Evolutionary conservation across 2,329 filamentous ascomycete genomes (phyloP).

Genomic region (Calonectria hawksworthii): DNA sequence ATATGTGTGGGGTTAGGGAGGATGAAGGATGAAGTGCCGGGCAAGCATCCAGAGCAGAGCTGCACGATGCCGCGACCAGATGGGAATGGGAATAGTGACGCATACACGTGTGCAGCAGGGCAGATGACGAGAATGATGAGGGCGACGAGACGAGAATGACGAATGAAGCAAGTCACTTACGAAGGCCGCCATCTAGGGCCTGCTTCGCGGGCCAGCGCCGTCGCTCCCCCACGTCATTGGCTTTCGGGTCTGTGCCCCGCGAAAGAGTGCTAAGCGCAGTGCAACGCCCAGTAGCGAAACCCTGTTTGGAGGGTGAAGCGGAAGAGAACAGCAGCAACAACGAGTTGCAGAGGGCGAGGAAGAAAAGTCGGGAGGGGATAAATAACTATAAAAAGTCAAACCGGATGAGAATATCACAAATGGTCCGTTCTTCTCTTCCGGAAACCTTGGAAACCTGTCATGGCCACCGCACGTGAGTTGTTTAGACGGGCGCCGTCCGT

Average conservation of each 20-base stretch:
- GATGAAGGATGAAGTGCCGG: neutral
- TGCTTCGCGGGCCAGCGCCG: slow-evolving; percentile 40
- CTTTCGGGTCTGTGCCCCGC: slow-evolving; percentile 36
- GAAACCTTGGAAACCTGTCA: slow-evolving; percentile 10
- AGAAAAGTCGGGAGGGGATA: neutral
- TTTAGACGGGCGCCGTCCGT: slow-evolving; percentile 37
- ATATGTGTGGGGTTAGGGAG: slow-evolving; percentile 4
- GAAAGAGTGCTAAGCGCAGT: slow-evolving; percentile 22
- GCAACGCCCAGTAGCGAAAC: slow-evolving; percentile 20
- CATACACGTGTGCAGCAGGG: slow-evolving; percentile 5
- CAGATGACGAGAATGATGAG: neutral
- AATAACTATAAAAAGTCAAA: neutral
- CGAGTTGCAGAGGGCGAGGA: neutral
- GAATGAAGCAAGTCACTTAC: slow-evolving; percentile 43
- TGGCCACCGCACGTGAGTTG: slow-evolving; percentile 40
- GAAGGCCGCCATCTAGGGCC: slow-evolving; percentile 52
- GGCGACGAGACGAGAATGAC: neutral
- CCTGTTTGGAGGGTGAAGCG: neutral
- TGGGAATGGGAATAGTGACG: neutral
- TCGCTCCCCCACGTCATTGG: slow-evolving; percentile 49
- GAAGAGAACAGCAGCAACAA: neutral
- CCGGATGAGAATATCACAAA: neutral
- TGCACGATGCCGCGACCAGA: neutral
- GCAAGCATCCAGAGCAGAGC: neutral
- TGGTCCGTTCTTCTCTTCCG: neutral